Percentiles rank a stretch among this genome's conserved stretches.
These are phyloP conservation scores for Pleurotus citrinopileatus DNA, from an alignment of 768 basidiomycete species.

Conservation along the genomic window DNA sequence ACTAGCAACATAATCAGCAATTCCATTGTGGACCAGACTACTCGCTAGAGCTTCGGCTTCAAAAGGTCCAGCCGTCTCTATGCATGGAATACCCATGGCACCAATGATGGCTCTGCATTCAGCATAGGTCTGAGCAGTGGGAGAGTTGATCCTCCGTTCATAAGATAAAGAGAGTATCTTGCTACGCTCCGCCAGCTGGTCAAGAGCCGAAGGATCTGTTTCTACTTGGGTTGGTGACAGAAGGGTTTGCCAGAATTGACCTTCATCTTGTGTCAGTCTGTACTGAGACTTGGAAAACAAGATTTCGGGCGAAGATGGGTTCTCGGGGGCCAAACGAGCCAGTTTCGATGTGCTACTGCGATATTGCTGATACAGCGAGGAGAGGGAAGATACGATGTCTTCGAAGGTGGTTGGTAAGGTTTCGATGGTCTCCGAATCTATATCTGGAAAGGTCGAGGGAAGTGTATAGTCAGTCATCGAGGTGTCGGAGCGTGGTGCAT, in stretches of 20 bases:
- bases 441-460: neutral
- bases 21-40: slow-evolving; percentile 67
- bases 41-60: slow-evolving; percentile 90
- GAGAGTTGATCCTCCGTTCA: slow-evolving; percentile 55
- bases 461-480: neutral
- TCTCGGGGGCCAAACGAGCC: slow-evolving; percentile 33
- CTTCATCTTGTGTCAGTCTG: slow-evolving; percentile 59
- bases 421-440: slow-evolving; percentile 3
- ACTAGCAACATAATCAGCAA: slow-evolving; percentile 85
- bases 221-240: slow-evolving; percentile 9
- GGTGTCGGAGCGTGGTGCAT: neutral
- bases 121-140: slow-evolving; percentile 62
- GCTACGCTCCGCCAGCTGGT: slow-evolving; percentile 48
- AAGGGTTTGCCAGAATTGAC: slow-evolving; percentile 53
- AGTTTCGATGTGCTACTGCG: slow-evolving; percentile 44
- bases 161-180: slow-evolving; percentile 62
- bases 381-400: slow-evolving; percentile 35
- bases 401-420: slow-evolving; percentile 13
- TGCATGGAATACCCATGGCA: slow-evolving; percentile 81
- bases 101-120: slow-evolving; percentile 67
- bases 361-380: slow-evolving; percentile 49
- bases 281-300: slow-evolving; percentile 60
- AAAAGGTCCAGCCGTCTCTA: slow-evolving; percentile 63
- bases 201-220: slow-evolving; percentile 21
- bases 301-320: slow-evolving; percentile 12